Evolutionary conservation across 2,329 filamentous ascomycete species (phyloP).

Genomic region (Xenosphaeropsis pyriputrescens): DNA sequence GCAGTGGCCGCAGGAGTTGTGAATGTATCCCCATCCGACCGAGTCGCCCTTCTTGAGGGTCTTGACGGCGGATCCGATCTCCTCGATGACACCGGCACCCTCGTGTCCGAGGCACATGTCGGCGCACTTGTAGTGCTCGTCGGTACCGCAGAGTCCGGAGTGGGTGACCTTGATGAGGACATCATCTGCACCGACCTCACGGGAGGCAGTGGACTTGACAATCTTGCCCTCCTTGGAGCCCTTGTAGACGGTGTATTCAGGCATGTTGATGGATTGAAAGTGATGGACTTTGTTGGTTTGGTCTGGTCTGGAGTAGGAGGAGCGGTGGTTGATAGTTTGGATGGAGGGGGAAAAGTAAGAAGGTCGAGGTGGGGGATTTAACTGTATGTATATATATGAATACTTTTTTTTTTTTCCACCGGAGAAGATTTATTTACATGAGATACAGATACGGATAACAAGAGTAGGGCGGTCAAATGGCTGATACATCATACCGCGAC

Average conservation of each 20-base stretch:
- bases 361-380: no score
- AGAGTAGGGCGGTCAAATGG: no score
- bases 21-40: slow-evolving; percentile 30
- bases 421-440: no score
- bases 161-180: slow-evolving; percentile 50
- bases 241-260: slow-evolving; percentile 45
- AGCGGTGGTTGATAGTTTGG: no score
- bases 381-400: no score
- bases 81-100: slow-evolving; percentile 27
- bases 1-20: slow-evolving; percentile 27
- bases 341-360: no score
- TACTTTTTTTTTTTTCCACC: no score
- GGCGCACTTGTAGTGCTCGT: slow-evolving; percentile 21
- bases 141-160: slow-evolving; percentile 53
- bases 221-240: slow-evolving; percentile 43
- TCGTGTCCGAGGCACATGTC: slow-evolving; percentile 33
- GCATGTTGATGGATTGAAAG: background rate
- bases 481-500: no score
- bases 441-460: no score
- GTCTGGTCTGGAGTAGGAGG: no score
- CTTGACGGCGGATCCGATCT: slow-evolving; percentile 24
- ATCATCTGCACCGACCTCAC: slow-evolving; percentile 31
- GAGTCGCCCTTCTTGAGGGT: slow-evolving; percentile 26
- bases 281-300: no score
- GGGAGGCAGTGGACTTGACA: slow-evolving; percentile 28